Base-by-base conservation (phyloP, 2,329 filamentous ascomycete genomes). In the Botrytis galanthina region DNA sequence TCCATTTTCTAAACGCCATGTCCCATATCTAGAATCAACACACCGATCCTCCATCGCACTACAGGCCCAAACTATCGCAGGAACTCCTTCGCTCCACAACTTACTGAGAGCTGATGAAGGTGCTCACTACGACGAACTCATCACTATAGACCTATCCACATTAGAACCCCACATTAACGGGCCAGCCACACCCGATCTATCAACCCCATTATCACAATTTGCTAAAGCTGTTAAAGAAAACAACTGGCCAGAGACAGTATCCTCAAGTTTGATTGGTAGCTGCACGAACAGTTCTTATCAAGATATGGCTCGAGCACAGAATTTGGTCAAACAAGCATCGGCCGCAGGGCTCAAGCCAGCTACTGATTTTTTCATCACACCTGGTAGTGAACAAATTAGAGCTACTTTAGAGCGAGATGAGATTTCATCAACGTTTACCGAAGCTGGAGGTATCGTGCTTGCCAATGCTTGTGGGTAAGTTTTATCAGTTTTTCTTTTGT, bases 261-360 rank as follows among this genome's bases (percentile, higher is more conserved):
- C 94, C 20, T 95, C 96, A 39, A 95, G 95, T 70, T 88, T 99
- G 72, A 99, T 99, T 81, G 96, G 96, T 75, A 97, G 94, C 85
- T 99, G 96, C 87, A 99, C 96, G 69, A 99, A 99, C 87, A 97
- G 93, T 82, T 98, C 96, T 3, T 99, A 98, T 83, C 92, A 98
- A 84, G 96, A 99, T 82, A 99, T 99, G 96, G 97, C 95, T 51
- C 92, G 95, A 75, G 93, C 95, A 22, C 95, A 98, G 84, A 90
- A 94, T 80, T 89, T 99, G 73, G 93, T 98, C 74, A 95, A 95
- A 83, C 95, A 98, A 83, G 96, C 96, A 16, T 88, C 91, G 70
- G 90, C 91, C 74, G 96, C 94, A n/a, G 96, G 96, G 26, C 86
- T 99, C 74, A 93, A 94, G 84, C 94, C 96, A 57, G 93, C 92